A percentile compares a stretch with the other conserved stretches of the same genome.
Conservation (phyloP, 352 stramenopile genomes). For the Pythium guiyangense region DNA sequence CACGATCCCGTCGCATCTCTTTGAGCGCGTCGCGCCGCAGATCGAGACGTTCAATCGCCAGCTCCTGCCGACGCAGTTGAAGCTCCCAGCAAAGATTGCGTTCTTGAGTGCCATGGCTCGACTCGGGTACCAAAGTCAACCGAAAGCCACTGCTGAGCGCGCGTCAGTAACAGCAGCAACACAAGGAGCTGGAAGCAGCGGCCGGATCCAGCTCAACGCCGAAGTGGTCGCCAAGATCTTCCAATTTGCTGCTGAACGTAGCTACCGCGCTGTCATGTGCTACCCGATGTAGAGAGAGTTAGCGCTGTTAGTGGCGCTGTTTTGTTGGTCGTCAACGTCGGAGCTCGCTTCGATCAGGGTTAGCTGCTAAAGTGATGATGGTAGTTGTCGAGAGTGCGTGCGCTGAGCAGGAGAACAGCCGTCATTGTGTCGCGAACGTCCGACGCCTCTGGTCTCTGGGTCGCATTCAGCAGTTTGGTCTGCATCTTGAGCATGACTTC, state of each 20-base stretch:
- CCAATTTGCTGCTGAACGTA: neutral
- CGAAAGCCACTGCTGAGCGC: neutral
- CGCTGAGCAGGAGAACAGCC: neutral
- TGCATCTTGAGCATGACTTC: neutral
- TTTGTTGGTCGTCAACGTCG: too few relatives aligned
- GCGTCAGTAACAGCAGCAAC: neutral
- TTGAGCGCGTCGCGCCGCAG: neutral
- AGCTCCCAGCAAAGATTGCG: neutral
- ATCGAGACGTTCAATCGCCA: neutral
- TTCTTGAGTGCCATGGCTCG: neutral
- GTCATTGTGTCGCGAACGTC: neutral
- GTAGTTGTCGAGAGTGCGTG: neutral
- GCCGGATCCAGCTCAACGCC: neutral
- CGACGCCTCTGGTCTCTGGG: neutral
- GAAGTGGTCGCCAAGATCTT: neutral
- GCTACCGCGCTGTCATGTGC: neutral
- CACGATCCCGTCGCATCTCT: neutral
- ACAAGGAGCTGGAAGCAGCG: neutral
- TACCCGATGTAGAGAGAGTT: conserved; percentile 1
- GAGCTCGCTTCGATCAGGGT: too few relatives aligned
- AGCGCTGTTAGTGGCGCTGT: too few relatives aligned
- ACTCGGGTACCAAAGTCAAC: neutral
- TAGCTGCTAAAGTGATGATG: too few relatives aligned
- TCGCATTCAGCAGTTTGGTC: neutral
- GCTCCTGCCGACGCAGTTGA: neutral